These are phyloP conservation scores for Yamadazyma oceani DNA, from an alignment of 1,139 yeast genomes.

Conservation along the genomic window DNA sequence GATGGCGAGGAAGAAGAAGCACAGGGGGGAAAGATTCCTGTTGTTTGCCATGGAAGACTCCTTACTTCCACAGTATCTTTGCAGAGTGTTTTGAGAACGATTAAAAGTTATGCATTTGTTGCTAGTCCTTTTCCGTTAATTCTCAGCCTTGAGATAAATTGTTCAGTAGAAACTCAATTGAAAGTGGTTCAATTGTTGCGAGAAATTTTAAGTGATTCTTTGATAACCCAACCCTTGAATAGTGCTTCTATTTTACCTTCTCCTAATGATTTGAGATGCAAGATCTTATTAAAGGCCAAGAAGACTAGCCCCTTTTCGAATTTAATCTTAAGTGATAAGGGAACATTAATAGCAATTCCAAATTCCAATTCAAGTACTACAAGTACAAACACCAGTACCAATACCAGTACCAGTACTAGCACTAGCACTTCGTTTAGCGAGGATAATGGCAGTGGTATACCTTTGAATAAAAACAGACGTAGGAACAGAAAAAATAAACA, in stretches of 20 bases:
- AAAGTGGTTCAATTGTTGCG: slow-evolving; percentile 53
- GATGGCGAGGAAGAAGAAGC: slow-evolving; percentile 53
- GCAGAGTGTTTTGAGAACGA: slow-evolving; percentile 65
- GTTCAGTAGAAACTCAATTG: slow-evolving; percentile 64
- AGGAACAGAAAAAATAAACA: slow-evolving; percentile 25
- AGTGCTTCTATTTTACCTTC: slow-evolving; percentile 53
- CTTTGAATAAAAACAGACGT: slow-evolving; percentile 19
- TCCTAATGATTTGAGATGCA: slow-evolving; percentile 68
- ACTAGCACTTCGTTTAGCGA: slow-evolving; percentile 51
- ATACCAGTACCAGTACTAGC: slow-evolving; percentile 31
- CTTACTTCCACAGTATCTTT: slow-evolving; percentile 75
- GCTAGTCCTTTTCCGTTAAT: slow-evolving; percentile 83
- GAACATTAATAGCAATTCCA: slow-evolving; percentile 21
- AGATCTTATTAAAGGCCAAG: slow-evolving; percentile 76
- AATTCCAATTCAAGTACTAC: too few relatives aligned
- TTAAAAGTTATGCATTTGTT: slow-evolving; percentile 82
- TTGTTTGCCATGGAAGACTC: slow-evolving; percentile 87
- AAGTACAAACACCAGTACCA: not conserved
- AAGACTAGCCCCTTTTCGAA: slow-evolving; percentile 36
- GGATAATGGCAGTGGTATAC: slow-evolving; percentile 25
- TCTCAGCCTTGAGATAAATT: slow-evolving; percentile 83
- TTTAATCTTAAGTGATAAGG: slow-evolving; percentile 23
- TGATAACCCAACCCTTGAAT: slow-evolving; percentile 47
- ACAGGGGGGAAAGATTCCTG: slow-evolving; percentile 55
- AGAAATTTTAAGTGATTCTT: slow-evolving; percentile 57